phyloP scores from a whole-genome alignment of 2,329 filamentous ascomycete genomes.

The Sporothrix variecibatus region DNA sequence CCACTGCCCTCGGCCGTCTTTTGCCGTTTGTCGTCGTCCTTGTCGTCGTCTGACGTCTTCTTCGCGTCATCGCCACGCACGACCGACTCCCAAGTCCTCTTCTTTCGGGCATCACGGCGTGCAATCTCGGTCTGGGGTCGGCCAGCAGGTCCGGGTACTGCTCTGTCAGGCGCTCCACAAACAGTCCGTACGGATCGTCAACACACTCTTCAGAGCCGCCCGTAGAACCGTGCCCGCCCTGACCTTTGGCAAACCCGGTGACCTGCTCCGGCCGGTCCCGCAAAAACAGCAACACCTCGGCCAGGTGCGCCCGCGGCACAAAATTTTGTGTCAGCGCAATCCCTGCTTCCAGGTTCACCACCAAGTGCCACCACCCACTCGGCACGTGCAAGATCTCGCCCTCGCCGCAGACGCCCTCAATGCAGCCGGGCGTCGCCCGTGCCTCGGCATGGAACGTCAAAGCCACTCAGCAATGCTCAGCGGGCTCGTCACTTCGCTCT shows the following conservation, averaged over 20 bases:
- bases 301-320: slow-evolving; percentile 73
- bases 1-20: slow-evolving; percentile 7
- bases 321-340: slow-evolving; percentile 97
- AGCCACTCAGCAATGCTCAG: slow-evolving; percentile 97
- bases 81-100: slow-evolving; percentile 84
- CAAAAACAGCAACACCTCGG: slow-evolving; percentile 77
- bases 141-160: slow-evolving; percentile 67
- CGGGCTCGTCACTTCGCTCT: slow-evolving; percentile 89
- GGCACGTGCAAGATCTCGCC: slow-evolving; percentile 93
- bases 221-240: slow-evolving; percentile 40
- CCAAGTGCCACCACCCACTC: slow-evolving; percentile 94
- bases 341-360: slow-evolving; percentile 81
- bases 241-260: slow-evolving; percentile 65
- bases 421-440: slow-evolving; percentile 70
- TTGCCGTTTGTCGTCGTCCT: slow-evolving; percentile 38
- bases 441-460: slow-evolving; percentile 86
- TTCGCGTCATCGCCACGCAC: slow-evolving; percentile 52
- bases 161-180: slow-evolving; percentile 66
- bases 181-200: slow-evolving; percentile 71
- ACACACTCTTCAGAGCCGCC: slow-evolving; percentile 66
- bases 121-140: slow-evolving; percentile 60
- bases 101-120: slow-evolving; percentile 63
- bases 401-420: slow-evolving; percentile 79
- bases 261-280: slow-evolving; percentile 81
- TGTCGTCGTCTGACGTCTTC: slow-evolving; percentile 30